Evolutionary conservation across 257 asterid species (phyloP).

Genomic region (Nicotiana attenuata): DNA sequence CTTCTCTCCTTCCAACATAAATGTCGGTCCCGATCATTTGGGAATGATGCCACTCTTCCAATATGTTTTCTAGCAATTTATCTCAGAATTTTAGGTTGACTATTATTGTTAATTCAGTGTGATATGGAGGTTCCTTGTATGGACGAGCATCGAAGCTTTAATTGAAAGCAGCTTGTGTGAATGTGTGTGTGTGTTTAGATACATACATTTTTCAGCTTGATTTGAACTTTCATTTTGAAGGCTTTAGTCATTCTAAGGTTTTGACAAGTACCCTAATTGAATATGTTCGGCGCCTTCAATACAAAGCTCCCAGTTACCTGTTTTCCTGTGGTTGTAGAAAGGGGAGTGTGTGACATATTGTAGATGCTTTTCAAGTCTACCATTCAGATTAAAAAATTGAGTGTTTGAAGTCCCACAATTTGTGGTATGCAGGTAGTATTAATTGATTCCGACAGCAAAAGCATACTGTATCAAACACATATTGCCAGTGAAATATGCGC

Average conservation of each 20-base stretch:
- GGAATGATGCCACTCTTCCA: background rate
- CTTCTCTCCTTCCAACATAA: background rate
- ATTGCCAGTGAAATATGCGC: slow-evolving; percentile 66
- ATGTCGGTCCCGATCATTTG: background rate
- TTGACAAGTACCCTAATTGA: background rate
- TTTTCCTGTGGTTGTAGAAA: background rate
- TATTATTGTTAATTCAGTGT: background rate
- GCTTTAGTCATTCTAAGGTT: background rate
- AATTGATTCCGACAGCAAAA: slow-evolving; percentile 56
- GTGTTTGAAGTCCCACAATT: background rate
- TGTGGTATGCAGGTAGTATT: slow-evolving; percentile 49
- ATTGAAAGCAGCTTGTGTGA: background rate
- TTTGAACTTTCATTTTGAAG: background rate
- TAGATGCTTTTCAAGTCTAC: background rate
- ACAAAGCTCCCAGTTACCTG: background rate
- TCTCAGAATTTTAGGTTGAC: background rate
- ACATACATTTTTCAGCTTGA: background rate
- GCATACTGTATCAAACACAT: slow-evolving; percentile 59
- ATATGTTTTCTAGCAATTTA: too few relatives aligned
- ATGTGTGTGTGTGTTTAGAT: background rate
- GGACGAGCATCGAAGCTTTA: background rate
- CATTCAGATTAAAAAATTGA: background rate
- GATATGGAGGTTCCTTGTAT: background rate
- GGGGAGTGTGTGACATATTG: background rate
- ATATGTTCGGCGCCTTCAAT: background rate